A percentile compares a stretch with the other conserved stretches of the same genome.
phyloP scores from a whole-genome alignment of 257 asterid genomes.

The Solanum arcanum region DNA sequence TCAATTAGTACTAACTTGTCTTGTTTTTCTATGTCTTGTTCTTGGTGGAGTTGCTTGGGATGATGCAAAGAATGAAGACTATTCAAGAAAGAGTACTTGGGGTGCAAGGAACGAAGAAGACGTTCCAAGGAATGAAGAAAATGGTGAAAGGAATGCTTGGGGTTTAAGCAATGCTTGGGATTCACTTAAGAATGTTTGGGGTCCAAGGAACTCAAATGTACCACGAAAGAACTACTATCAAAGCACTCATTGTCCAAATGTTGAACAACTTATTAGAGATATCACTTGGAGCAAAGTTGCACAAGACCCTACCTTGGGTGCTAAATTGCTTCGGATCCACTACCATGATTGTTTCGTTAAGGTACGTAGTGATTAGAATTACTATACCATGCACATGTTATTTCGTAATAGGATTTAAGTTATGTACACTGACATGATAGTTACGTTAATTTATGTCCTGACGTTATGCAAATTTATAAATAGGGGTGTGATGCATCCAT shows the following conservation, averaged over 20 bases:
- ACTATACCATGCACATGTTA: background rate
- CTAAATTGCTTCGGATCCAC: constrained; percentile 23
- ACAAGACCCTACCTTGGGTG: constrained; percentile 3
- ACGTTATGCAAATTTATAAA: background rate
- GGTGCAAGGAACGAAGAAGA: background rate
- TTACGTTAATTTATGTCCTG: background rate
- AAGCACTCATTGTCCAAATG: constrained; percentile 5
- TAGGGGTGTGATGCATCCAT: constrained; percentile 30
- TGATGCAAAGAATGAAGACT: background rate
- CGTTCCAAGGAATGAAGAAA: too few species aligned
- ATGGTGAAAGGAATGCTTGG: background rate
- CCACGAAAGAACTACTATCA: constrained; percentile 4
- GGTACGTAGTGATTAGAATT: background rate
- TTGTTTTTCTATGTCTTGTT: background rate
- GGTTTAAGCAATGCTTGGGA: background rate
- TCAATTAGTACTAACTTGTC: background rate
- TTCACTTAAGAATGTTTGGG: background rate
- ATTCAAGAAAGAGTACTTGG: background rate
- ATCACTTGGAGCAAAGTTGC: constrained; percentile 12
- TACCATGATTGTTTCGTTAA: constrained; percentile 27
- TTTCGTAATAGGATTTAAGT: background rate
- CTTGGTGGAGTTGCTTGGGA: background rate
- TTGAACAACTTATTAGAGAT: constrained; percentile 7
- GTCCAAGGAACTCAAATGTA: background rate
- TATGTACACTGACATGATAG: background rate